Base-by-base conservation (phyloP, 805 yeast genomes). In the Wickerhamiella domercqiae region DNA sequence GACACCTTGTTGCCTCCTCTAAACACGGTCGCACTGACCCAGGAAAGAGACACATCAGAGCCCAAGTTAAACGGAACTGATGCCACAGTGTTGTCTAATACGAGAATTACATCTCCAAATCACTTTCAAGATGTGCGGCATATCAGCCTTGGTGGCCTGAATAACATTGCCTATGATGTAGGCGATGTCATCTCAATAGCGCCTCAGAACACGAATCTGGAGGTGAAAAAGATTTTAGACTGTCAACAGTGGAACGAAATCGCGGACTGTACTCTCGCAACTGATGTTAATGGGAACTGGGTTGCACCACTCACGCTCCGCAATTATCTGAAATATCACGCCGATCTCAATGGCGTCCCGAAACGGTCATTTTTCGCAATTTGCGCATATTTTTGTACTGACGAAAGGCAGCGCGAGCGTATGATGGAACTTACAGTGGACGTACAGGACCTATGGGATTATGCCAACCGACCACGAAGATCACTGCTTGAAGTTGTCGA, bases 81-180 rank as follows among this genome's bases (percentile, higher is more conserved):
- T 9, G 26, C 9, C 26, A 24, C 11, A 9, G 26, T 24, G 13
- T 24, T 13, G 26, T 24, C 9, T 24, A 24, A 24, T 24, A 13
- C 11, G 26, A 24, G 13, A 24, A 13, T 24, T 24, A 87, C 97
- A 0, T 55, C 70, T 0, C 42, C 46, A 0, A 75, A 71, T 36
- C 97, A 90, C 59, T 83, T 82, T 59, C 97, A 90, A 56, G 97
- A 90, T 53, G 93, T 87, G 2, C 64, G 95, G 28, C 72, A 69
- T 38, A 55, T 84, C 11, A 51, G 54, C 0, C 60, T 82, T 14
- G 21, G n/a, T 16, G 18, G 11, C 5, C 14, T 5, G 16, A 7
- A 14, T 21, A 55, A 60, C 20, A 55, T 59, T 14, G 40, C 44
- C 1, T 37, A 37, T 1, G 39, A 40, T 11, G 86, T 95, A 1